phyloP scores from a whole-genome alignment of 371 early-diverging fungal genomes.

The Mucor mucedo region DNA sequence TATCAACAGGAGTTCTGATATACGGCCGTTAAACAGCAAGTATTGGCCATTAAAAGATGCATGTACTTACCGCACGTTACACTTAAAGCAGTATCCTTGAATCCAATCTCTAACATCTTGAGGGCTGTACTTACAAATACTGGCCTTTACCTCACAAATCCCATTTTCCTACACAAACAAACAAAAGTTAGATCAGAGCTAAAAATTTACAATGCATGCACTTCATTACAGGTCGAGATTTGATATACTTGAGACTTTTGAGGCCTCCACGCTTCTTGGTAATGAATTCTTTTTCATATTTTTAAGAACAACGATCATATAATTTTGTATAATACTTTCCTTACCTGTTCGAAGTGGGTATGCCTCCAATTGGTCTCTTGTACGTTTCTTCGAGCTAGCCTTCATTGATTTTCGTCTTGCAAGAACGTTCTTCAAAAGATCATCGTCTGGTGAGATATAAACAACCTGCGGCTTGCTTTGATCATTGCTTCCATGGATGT shows the following conservation, averaged over 20 bases:
- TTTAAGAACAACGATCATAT: no score
- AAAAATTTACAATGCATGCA: no score
- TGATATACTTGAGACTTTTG: no score
- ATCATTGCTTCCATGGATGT: background rate
- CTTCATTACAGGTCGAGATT: no score
- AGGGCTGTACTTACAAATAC: background rate
- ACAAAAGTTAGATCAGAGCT: background rate
- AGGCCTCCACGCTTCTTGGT: no score
- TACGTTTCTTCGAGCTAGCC: no score
- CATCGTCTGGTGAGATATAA: background rate
- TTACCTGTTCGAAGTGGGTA: no score
- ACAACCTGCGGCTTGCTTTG: background rate
- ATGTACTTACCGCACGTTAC: constrained; percentile 10
- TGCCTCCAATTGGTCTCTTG: no score
- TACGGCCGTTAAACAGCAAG: background rate
- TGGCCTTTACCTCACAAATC: background rate
- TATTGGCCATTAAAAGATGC: background rate
- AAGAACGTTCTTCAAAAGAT: background rate
- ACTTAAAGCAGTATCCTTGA: background rate
- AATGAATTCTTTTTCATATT: no score
- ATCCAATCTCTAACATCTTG: constrained; percentile 9
- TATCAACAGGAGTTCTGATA: background rate
- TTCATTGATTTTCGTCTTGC: no score
- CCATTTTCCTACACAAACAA: background rate
- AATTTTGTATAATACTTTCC: no score